phyloP scores from a whole-genome alignment of 345 rosid species.

The Ceriops zippeliana region DNA sequence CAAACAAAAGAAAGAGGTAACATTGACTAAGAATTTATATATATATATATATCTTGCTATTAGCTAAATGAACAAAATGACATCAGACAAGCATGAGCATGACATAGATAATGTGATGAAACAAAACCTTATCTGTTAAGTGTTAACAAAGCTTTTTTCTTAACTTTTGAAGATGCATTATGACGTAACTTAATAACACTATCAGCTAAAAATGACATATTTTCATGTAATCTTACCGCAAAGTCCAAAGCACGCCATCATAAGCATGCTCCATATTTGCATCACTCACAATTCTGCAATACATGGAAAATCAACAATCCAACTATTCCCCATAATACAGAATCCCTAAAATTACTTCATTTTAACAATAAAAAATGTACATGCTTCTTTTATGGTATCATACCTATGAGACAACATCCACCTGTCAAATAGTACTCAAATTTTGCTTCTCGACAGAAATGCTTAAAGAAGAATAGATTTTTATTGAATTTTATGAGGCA shows the following conservation, averaged over 20 bases:
- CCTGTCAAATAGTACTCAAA: not conserved
- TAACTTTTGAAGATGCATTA: constrained; percentile 1
- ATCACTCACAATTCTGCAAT: constrained; percentile 72
- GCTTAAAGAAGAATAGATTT: not conserved
- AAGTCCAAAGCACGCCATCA: constrained; percentile 86
- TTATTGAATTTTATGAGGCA: not conserved
- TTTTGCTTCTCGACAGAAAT: not conserved
- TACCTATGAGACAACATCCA: not conserved
- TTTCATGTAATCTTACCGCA: constrained; percentile 52
- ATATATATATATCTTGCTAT: not conserved
- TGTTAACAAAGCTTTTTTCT: not conserved
- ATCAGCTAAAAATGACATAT: not conserved
- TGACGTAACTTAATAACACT: not conserved
- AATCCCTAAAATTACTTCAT: not conserved
- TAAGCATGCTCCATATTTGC: constrained; percentile 65
- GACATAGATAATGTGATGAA: not conserved
- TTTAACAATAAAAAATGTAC: not conserved
- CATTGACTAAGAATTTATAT: not conserved
- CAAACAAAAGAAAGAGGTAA: not conserved
- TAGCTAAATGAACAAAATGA: not conserved
- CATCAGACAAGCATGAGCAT: not conserved
- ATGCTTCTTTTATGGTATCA: not conserved
- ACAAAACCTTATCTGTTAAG: not conserved
- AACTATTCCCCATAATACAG: constrained; percentile 9
- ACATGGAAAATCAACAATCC: constrained; percentile 17